These are phyloP conservation scores for Globisporangium rhizosaccharum DNA, from an alignment of 352 stramenopile genomes.

Conservation along the genomic window DNA sequence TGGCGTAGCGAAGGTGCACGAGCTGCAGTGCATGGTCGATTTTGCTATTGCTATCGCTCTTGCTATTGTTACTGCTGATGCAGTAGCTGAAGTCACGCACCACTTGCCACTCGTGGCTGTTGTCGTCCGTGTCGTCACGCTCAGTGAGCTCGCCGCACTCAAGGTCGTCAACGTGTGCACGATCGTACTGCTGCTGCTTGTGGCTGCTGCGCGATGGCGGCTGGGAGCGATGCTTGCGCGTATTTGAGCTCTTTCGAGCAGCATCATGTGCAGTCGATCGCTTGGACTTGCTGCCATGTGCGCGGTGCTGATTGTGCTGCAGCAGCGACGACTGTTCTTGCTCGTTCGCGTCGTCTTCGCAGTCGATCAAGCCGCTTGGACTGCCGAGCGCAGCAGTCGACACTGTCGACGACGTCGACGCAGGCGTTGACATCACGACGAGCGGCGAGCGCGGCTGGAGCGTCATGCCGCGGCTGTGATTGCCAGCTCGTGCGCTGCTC, in stretches of 20 bases:
- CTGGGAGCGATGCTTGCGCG: slow-evolving; percentile 2
- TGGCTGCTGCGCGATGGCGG: background rate
- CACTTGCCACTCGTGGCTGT: slow-evolving; percentile 15
- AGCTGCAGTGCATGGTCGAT: slow-evolving; percentile 26
- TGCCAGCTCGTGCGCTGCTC: too few species aligned
- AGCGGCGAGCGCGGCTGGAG: slow-evolving; percentile 4
- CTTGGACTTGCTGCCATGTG: background rate
- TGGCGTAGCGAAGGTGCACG: slow-evolving; percentile 47
- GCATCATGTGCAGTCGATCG: background rate
- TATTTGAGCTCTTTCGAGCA: background rate
- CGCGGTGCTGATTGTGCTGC: background rate
- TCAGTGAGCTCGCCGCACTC: background rate
- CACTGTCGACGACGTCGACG: slow-evolving; percentile 7
- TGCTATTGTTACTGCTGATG: background rate
- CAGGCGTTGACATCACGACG: slow-evolving; percentile 7
- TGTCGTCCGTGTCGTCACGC: background rate
- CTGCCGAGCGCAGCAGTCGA: slow-evolving; percentile 8
- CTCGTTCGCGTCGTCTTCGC: slow-evolving; percentile 8
- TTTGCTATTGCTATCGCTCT: background rate
- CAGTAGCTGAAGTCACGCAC: slow-evolving; percentile 6
- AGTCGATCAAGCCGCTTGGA: slow-evolving; percentile 6
- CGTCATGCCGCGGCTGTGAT: background rate
- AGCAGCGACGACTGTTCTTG: background rate
- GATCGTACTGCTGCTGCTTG: slow-evolving; percentile 2
- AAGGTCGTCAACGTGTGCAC: background rate